A percentile compares a stretch with the other conserved stretches of the same genome.
phyloP scores from a whole-genome alignment of 805 yeast species.

The Huiozyma sinensis region DNA sequence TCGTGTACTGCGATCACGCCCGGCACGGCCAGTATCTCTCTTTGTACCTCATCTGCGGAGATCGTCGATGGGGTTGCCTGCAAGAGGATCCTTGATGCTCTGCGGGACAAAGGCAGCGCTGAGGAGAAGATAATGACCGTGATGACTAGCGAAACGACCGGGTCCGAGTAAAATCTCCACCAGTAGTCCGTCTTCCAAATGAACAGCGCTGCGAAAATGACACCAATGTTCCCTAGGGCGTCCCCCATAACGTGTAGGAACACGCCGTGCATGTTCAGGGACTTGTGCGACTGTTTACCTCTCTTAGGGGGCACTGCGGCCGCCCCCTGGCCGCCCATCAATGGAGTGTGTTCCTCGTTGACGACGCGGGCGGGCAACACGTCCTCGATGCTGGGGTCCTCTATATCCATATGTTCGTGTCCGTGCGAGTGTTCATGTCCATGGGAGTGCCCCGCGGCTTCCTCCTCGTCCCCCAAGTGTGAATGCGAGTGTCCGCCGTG shows the following conservation, averaged over 20 bases:
- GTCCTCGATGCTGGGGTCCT: neutral
- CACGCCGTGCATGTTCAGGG: slow-evolving; percentile 96
- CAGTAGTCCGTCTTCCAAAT: slow-evolving; percentile 88
- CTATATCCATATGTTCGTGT: neutral
- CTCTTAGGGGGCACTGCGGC: slow-evolving; percentile 3
- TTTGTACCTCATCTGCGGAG: slow-evolving; percentile 61
- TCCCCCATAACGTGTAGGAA: slow-evolving; percentile 93
- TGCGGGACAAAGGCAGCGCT: slow-evolving; percentile 80
- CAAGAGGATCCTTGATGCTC: slow-evolving; percentile 74
- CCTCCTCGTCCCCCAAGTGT: slow-evolving; percentile 15
- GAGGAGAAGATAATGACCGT: slow-evolving; percentile 83
- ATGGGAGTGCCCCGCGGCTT: slow-evolving; percentile 19
- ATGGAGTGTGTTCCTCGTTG: slow-evolving; percentile 1
- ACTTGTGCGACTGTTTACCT: slow-evolving; percentile 31
- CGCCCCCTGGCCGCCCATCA: slow-evolving; percentile 1
- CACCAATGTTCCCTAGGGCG: slow-evolving; percentile 92
- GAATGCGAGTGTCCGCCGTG: slow-evolving; percentile 37
- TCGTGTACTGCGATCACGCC: slow-evolving; percentile 85
- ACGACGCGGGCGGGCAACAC: neutral
- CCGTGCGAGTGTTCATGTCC: slow-evolving; percentile 2
- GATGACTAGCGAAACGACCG: slow-evolving; percentile 72
- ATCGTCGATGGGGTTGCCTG: slow-evolving; percentile 89
- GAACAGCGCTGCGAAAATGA: slow-evolving; percentile 75
- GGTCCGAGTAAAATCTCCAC: slow-evolving; percentile 84
- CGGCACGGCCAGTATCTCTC: slow-evolving; percentile 53